Evolutionary conservation across 805 yeast genomes (phyloP), one percentile per base, ranked within the genome.

Genomic region (Pichia exigua): DNA sequence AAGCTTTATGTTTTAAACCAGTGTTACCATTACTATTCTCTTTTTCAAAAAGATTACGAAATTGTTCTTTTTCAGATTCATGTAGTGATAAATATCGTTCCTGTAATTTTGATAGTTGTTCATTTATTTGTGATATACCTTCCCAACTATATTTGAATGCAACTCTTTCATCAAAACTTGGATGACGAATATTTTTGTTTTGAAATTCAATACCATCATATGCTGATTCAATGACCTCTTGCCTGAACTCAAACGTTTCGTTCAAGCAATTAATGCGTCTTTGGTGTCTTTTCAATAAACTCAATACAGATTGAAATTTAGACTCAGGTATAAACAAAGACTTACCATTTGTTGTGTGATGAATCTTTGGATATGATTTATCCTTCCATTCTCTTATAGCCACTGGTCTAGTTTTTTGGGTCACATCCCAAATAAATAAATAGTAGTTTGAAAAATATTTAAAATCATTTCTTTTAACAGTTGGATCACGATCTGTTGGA

Each of bases 401-500:
- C 7, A 89, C 78, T 0, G 98, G 97, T 51, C 95, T 79, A 55
- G 84, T 83, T 24, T 76, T 77, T 59, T 87, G 91, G 56, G 82
- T 76, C 26, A 86, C 72, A 62, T 94, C 99, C 69, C 85, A 92
- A 40, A 89, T 83, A 57, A 85, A 82, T 27, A 89, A 71, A 66
- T 83, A 89, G 8, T 83, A 80, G 40, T 83, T 82, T 47, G 82
- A 82, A 66, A 94, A 87, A 65, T 87, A 87, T 62, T 84, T 83
- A 61, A 85, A 78, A 64, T 92, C 97, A 59, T 87, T 96, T 51
- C 96, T 74, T 57, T 77, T 82, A 2, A 95, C 94, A 55, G 75
- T 77, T 13, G 95, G 94, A 65, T 91, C 97, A 57, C 96, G 78
- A 65, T 91, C 97, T 39, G 85, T 78, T 0, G 96, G 86, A 13